Evolutionary conservation across 352 stramenopile species (phyloP), one percentile per base, ranked within the genome.

Genomic region (Globisporangium paroecandrum): DNA sequence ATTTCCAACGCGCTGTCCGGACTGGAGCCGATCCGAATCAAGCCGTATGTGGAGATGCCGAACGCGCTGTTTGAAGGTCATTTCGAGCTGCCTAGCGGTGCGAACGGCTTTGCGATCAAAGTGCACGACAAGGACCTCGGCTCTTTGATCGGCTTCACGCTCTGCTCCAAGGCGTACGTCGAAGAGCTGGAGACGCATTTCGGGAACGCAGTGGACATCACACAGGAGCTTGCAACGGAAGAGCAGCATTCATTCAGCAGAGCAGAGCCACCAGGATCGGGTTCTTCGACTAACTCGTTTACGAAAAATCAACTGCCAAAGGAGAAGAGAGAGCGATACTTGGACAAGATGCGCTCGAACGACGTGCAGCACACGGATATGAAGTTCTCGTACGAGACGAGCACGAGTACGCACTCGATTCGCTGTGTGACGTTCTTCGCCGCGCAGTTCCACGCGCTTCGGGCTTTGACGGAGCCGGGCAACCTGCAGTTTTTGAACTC

Each of bases 401-500:
- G 70, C 6, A 72, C 69, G 0, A 79, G 71, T 20, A 89, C 77
- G 54, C 84, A 91, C 62, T 76, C 88, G 13, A 84, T 93, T 29
- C 78, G 74, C 15, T 93, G 83, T 62, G 78, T 94, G 51, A 79
- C 81, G 27, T 96, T 90, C 63, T 96, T 94, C 65, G 85, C 88
- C 4, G 79, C 88, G 36, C 85, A 94, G 65, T 96, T 96, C 41
- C 88, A 96, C 54, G 82, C 86, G 6, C 68, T 96, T 22, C 86
- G 88, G 1, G 82, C 83, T 1, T 74, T 96, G 10, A 82, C 71
- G 5, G 75, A 81, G 10, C 82, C 83, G 0, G 85, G 86, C 0
- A 96, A 96, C 57, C 66, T 83, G 5, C 78, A 88, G 22, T 96
- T 93, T 61, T 63, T 96, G n/a, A 90, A 92, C 57, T 94, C 88